phyloP scores from a whole-genome alignment of 306 rosid species.

The Astragalus glycyphyllos region DNA sequence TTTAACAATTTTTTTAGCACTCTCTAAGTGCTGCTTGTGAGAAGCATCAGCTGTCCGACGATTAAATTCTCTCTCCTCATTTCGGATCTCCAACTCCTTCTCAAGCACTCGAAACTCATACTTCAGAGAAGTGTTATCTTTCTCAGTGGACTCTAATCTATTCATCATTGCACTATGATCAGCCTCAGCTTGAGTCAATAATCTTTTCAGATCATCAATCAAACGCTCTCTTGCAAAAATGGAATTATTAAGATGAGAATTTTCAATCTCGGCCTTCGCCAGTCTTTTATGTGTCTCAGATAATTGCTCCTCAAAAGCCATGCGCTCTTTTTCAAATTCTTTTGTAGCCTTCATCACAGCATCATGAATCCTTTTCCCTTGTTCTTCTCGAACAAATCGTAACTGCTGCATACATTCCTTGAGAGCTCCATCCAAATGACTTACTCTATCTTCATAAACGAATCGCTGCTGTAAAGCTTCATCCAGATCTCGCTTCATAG shows the following conservation, averaged over 20 bases:
- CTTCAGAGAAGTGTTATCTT: slow-evolving; percentile 64
- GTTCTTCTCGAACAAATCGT: slow-evolving; percentile 84
- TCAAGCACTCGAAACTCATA: slow-evolving; percentile 86
- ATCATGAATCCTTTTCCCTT: slow-evolving; percentile 78
- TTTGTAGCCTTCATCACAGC: slow-evolving; percentile 73
- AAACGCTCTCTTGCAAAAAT: slow-evolving; percentile 65
- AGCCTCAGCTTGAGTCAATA: slow-evolving; percentile 60
- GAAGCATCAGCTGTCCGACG: slow-evolving; percentile 75
- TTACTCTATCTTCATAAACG: slow-evolving; percentile 68
- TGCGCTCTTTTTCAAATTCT: slow-evolving; percentile 64
- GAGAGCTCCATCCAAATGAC: slow-evolving; percentile 78
- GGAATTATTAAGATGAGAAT: slow-evolving; percentile 67
- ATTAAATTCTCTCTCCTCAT: slow-evolving; percentile 86
- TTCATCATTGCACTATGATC: slow-evolving; percentile 61
- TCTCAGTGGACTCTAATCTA: slow-evolving; percentile 75
- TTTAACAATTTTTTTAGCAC: slow-evolving; percentile 73
- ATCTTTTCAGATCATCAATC: slow-evolving; percentile 69
- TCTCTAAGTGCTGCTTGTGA: slow-evolving; percentile 80
- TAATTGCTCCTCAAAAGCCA: slow-evolving; percentile 67
- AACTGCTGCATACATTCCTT: slow-evolving; percentile 94
- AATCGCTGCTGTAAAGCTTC: slow-evolving; percentile 64
- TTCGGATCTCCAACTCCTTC: slow-evolving; percentile 91
- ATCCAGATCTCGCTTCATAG: slow-evolving; percentile 62
- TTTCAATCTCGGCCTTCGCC: slow-evolving; percentile 61
- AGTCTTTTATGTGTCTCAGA: slow-evolving; percentile 66